Percentiles rank a stretch among this genome's conserved stretches.
Conservation (phyloP, 2,329 filamentous ascomycete species). For the Gaeumannomyces tritici region DNA sequence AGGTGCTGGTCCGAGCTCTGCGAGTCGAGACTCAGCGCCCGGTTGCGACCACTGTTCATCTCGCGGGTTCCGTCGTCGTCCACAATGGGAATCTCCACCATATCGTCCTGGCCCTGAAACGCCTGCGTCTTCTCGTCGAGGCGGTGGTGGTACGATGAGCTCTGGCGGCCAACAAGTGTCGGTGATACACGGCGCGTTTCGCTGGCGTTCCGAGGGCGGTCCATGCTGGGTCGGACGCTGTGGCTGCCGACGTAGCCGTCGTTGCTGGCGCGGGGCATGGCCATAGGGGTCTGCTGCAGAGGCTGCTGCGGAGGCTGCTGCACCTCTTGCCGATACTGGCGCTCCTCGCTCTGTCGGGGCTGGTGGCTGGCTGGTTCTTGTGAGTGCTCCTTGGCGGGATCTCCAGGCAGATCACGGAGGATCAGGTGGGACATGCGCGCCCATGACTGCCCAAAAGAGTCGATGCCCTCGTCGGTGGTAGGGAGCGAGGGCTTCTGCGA, state of each 20-base stretch:
- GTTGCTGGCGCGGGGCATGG: background rate
- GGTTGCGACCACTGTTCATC: background rate
- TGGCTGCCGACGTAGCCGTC: background rate
- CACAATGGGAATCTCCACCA: slow-evolving; percentile 3
- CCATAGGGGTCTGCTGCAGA: background rate
- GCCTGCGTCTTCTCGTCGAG: background rate
- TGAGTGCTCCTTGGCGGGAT: background rate
- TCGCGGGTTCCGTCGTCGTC: slow-evolving; percentile 1
- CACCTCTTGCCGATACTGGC: background rate
- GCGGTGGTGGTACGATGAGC: background rate
- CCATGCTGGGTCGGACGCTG: background rate
- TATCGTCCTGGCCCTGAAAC: background rate
- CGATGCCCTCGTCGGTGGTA: background rate
- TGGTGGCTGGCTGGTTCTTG: background rate
- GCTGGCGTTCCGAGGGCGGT: background rate
- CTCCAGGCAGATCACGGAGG: background rate
- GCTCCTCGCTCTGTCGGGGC: background rate
- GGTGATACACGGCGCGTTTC: background rate
- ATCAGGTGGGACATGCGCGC: background rate
- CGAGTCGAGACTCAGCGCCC: background rate
- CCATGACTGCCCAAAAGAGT: background rate
- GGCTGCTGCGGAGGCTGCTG: background rate
- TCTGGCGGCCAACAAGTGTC: background rate
- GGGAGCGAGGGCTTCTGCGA: background rate
- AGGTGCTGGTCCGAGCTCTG: background rate